These are phyloP conservation scores for Oenanthe sinensis DNA, from an alignment of 129 eudicot species.

Conservation along the genomic window DNA sequence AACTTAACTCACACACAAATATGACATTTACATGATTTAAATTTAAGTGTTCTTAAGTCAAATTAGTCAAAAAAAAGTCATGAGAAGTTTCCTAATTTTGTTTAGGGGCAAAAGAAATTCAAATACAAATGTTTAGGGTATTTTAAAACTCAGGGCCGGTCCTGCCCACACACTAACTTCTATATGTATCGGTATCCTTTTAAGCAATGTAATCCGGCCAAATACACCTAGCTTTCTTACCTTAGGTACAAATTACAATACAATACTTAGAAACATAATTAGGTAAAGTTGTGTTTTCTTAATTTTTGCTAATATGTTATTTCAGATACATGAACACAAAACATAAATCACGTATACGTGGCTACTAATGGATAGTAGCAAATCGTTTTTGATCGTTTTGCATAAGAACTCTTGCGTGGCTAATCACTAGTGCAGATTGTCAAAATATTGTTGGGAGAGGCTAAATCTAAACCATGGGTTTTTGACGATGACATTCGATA, in stretches of 20 bases:
- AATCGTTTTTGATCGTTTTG: background rate
- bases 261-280: background rate
- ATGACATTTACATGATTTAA: too few relatives aligned
- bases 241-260: background rate
- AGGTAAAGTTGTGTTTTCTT: constrained; percentile 3
- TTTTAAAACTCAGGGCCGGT: too few relatives aligned
- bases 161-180: background rate
- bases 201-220: constrained; percentile 1
- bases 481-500: background rate
- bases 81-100: too few relatives aligned
- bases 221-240: background rate
- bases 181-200: background rate
- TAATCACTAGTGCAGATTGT: background rate
- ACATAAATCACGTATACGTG: background rate
- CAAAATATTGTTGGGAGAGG: background rate
- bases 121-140: too few relatives aligned
- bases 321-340: background rate
- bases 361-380: background rate
- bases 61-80: too few relatives aligned
- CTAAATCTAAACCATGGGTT: background rate
- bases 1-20: background rate
- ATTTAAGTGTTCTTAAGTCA: too few relatives aligned
- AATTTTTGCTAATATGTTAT: background rate
- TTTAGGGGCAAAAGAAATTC: too few relatives aligned
- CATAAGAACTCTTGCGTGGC: background rate